These are phyloP conservation scores for Globisporangium echinulatum DNA, from an alignment of 352 stramenopile species.

Conservation along the genomic window DNA sequence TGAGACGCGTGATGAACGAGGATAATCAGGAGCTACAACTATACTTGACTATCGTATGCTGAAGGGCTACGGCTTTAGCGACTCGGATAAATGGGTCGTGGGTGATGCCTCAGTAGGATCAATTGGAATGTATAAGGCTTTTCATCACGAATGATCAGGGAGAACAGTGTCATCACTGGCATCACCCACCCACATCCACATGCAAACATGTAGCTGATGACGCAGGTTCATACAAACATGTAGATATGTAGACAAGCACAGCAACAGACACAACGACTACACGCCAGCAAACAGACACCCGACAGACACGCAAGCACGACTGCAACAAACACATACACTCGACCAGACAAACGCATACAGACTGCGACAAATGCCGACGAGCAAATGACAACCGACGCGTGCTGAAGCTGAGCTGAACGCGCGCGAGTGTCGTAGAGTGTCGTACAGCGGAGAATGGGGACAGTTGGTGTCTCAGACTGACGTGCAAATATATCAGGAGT, in stretches of 20 bases:
- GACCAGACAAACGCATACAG: background rate
- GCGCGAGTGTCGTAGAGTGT: background rate
- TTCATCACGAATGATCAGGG: conserved; percentile 70
- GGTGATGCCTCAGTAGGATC: conserved; percentile 75
- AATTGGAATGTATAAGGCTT: conserved; percentile 80
- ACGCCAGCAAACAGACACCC: background rate
- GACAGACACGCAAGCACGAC: background rate
- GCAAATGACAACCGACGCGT: background rate
- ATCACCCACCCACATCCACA: conserved; percentile 15
- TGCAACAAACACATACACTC: background rate
- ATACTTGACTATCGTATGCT: too few relatives aligned
- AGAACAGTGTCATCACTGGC: conserved; percentile 69
- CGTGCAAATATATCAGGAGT: conserved; percentile 79
- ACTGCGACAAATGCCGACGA: background rate
- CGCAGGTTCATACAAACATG: background rate
- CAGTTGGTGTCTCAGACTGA: conserved; percentile 73
- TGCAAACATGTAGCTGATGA: background rate
- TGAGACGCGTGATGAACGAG: too few relatives aligned
- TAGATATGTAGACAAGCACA: conserved; percentile 1
- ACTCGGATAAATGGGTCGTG: conserved; percentile 1
- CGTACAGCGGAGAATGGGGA: background rate
- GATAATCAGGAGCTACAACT: too few relatives aligned
- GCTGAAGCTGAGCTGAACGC: background rate
- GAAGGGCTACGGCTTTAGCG: too few relatives aligned
- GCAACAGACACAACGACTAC: conserved; percentile 6